Base-by-base conservation (phyloP, 2,329 filamentous ascomycete species). In the Aspergillus fijiensis region DNA sequence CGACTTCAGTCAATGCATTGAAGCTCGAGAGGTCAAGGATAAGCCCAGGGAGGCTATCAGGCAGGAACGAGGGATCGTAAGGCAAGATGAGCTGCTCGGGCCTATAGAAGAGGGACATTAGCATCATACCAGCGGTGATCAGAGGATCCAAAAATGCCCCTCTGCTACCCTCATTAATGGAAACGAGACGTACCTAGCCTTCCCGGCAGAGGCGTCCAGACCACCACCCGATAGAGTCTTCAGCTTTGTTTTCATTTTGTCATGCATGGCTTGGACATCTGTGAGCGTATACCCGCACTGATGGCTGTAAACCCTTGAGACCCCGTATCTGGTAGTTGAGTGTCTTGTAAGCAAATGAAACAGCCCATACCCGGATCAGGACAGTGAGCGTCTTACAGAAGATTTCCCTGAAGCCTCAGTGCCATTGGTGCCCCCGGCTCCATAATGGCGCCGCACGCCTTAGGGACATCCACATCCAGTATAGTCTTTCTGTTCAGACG, bases 401-500 rank as follows among this genome's bases (percentile, higher is more conserved):
- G 82, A 67, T 89, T 97, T 16, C 92, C 90, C 72, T 98, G 94
- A 23, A 99, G 84, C 39, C 95, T 88, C 65, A 99, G 77, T 4
- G 95, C 94, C 78, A 99, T 89, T 2, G 95, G 95, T 1, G 90
- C 91, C 5, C 89, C 90, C 68, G 90, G 92, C 59, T 91, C 84
- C 42, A 91, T 85, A 72, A 99, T 96, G n/a, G 89, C 95, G 64
- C 89, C 84, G 75, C 94, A 97, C 59, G 95, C 93, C 71, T 90
- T 92, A 39, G 87, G 83, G 27, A 99, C 88, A 69, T 98, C 85
- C 66, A 99, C 95, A 16, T 91, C 87, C 60, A 94, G 86, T 60
- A 99, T 96, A 9, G 91, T 89, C 74, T 95, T 96, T 52, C 90
- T 87, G 7, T 88, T 91, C 67, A 99, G 81, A 69, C 87, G 92